phyloP scores from a whole-genome alignment of 2,329 filamentous ascomycete species.

The Davidsoniella neocaledoniae region DNA sequence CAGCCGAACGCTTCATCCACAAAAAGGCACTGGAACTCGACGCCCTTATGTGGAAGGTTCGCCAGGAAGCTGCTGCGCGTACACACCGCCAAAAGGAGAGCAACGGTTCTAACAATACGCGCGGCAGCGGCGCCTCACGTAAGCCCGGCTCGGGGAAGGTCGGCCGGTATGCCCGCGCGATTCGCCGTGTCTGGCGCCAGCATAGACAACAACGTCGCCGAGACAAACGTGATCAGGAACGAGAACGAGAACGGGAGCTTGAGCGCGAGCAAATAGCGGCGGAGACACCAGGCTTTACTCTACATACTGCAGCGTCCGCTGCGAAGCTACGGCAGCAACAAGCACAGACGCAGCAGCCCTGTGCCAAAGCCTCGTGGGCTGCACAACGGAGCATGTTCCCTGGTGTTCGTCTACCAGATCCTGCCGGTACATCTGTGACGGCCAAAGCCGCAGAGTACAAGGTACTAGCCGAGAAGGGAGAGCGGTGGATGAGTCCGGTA shows the following conservation, averaged over 20 bases:
- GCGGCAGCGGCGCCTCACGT: constrained; percentile 30
- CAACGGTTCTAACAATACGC: constrained; percentile 22
- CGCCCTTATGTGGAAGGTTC: constrained; percentile 53
- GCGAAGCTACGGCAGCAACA: not conserved
- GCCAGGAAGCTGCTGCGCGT: constrained; percentile 66
- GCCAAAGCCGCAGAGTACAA: constrained; percentile 90
- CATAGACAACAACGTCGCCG: constrained; percentile 1
- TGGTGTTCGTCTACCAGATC: constrained; percentile 62
- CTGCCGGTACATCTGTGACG: constrained; percentile 39
- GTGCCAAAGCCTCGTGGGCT: constrained; percentile 70
- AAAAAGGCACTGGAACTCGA: constrained; percentile 67
- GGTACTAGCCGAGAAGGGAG: constrained; percentile 71
- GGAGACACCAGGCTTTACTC: not conserved
- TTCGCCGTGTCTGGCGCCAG: constrained; percentile 5
- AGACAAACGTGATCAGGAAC: not conserved
- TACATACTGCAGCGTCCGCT: not conserved
- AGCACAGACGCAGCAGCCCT: constrained; percentile 32
- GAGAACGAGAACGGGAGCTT: not conserved
- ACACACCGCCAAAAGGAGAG: constrained; percentile 38
- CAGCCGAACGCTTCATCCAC: constrained; percentile 75
- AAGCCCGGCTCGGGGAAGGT: constrained; percentile 35
- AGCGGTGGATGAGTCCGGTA: constrained; percentile 86
- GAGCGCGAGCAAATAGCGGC: not conserved
- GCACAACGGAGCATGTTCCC: constrained; percentile 83
- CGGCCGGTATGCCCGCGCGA: constrained; percentile 49